Evolutionary conservation across 805 yeast genomes (phyloP).

Genomic region (Candida vaughaniae): DNA sequence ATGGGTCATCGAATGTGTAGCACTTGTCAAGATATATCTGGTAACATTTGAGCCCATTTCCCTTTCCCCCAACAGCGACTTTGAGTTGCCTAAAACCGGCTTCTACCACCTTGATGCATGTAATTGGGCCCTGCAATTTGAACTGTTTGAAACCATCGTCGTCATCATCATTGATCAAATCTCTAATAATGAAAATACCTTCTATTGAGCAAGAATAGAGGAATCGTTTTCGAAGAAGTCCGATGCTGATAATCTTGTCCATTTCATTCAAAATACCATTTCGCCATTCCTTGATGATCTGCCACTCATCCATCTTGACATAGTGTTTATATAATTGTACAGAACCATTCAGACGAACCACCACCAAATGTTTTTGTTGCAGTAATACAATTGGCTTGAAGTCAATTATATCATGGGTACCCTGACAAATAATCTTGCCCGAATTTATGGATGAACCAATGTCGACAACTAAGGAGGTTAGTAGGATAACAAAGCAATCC

Average conservation of each 20-base stretch:
- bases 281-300: constrained; percentile 35
- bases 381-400: constrained; percentile 12
- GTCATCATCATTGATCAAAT: constrained; percentile 36
- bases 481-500: background rate
- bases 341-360: constrained; percentile 26
- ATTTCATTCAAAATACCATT: constrained; percentile 16
- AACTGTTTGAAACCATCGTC: constrained; percentile 25
- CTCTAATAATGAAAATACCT: constrained; percentile 35
- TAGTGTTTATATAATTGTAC: constrained; percentile 28
- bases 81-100: background rate
- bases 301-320: background rate
- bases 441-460: too few species aligned
- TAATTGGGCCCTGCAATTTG: constrained; percentile 24
- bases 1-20: constrained; percentile 3
- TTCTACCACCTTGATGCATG: constrained; percentile 15
- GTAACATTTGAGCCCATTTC: constrained; percentile 26
- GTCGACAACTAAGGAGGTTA: constrained; percentile 3
- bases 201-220: constrained; percentile 32
- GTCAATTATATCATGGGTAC: background rate
- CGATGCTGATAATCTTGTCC: constrained; percentile 27
- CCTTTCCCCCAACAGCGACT: constrained; percentile 26
- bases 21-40: constrained; percentile 17
- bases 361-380: constrained; percentile 18
- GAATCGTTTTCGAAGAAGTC: constrained; percentile 25
- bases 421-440: constrained; percentile 6